Evolutionary conservation across 805 yeast species (phyloP).

Genomic region (Brettanomyces naardenensis): DNA sequence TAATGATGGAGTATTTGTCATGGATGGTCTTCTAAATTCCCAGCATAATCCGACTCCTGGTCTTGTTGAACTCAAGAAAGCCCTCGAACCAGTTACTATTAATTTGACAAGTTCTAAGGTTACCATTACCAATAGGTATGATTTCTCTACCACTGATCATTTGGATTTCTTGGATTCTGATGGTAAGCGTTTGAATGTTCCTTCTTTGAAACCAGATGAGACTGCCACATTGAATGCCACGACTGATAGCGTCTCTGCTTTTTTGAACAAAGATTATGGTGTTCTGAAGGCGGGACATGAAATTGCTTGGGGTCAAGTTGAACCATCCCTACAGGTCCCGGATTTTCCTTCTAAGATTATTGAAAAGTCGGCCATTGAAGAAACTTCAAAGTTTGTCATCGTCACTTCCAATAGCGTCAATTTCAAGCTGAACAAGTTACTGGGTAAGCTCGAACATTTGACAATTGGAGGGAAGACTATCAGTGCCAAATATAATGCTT

Average conservation of each 20-base stretch:
- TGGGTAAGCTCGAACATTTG: not conserved
- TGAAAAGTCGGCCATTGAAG: not conserved
- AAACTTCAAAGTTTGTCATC: not conserved
- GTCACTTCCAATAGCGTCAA: not conserved
- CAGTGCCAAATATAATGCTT: not conserved
- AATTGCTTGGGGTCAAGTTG: conserved; percentile 1
- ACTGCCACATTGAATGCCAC: not conserved
- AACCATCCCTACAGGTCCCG: not conserved
- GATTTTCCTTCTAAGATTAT: not conserved
- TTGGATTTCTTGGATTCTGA: not conserved
- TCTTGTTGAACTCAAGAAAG: not conserved
- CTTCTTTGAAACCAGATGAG: conserved; percentile 1
- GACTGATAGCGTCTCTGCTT: not conserved
- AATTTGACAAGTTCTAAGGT: not conserved
- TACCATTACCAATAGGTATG: not conserved
- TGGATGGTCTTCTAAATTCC: conserved; percentile 1
- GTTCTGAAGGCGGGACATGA: conserved; percentile 1
- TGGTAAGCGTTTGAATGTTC: not conserved
- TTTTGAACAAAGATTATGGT: not conserved
- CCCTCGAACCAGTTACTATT: not conserved
- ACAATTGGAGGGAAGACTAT: not conserved
- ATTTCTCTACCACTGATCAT: conserved; percentile 1
- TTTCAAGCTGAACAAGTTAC: not conserved
- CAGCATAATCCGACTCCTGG: conserved; percentile 1
- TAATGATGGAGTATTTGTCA: conserved; percentile 1